phyloP scores from a whole-genome alignment of 2,329 filamentous ascomycete genomes.

The Diaporthe sp. region DNA sequence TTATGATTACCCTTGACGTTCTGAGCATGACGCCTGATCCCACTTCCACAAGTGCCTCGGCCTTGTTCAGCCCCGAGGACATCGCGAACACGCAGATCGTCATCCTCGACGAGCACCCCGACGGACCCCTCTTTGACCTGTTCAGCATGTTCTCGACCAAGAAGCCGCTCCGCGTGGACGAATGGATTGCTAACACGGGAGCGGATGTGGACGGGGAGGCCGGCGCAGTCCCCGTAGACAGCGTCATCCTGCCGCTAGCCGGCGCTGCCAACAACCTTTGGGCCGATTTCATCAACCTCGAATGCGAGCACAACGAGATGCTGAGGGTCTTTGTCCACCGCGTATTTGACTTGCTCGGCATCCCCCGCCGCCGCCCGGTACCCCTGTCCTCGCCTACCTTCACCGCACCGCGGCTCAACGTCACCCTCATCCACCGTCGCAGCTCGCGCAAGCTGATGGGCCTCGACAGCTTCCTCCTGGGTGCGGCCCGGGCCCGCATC shows the following conservation, averaged over 20 bases:
- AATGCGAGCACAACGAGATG: conserved; percentile 50
- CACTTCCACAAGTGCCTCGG: neutral
- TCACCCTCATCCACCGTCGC: conserved; percentile 54
- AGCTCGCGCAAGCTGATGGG: conserved; percentile 50
- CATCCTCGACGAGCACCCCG: conserved; percentile 45
- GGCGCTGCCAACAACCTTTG: conserved; percentile 58
- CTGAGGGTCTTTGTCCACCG: conserved; percentile 51
- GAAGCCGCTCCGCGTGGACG: conserved; percentile 46
- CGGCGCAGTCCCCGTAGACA: conserved; percentile 43
- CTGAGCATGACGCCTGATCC: conserved; percentile 45
- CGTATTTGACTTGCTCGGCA: conserved; percentile 49
- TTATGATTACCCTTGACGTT: conserved; percentile 48
- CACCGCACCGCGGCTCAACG: neutral
- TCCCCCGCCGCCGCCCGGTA: conserved; percentile 35
- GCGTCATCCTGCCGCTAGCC: conserved; percentile 56
- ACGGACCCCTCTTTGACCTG: conserved; percentile 49
- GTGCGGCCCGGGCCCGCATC: neutral
- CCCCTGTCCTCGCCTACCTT: neutral
- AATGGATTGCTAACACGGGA: conserved; percentile 43
- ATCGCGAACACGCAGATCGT: conserved; percentile 46
- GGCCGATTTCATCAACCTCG: conserved; percentile 53
- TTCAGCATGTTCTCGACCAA: conserved; percentile 51
- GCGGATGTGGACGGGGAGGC: conserved; percentile 37
- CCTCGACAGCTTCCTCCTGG: conserved; percentile 35
- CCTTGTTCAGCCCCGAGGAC: conserved; percentile 39